Percentiles rank a stretch among this genome's conserved stretches.
phyloP scores from a whole-genome alignment of 2,329 filamentous ascomycete species.

The Trichoderma atroviride region DNA sequence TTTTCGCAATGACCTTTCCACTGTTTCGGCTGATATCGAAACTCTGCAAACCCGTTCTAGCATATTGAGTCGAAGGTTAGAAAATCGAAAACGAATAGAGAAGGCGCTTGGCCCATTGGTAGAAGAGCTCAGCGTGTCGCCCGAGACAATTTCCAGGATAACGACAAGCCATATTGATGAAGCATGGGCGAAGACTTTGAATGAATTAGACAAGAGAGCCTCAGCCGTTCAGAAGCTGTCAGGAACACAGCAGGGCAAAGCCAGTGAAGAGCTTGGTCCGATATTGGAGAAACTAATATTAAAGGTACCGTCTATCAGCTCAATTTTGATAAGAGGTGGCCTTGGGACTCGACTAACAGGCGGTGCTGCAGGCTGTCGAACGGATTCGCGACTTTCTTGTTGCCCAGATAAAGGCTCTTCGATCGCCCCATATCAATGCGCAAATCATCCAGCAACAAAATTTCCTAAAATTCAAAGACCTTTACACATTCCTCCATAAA shows the following conservation, averaged over 20 bases:
- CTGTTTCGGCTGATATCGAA: conserved; percentile 94
- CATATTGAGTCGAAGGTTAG: conserved; percentile 78
- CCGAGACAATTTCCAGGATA: conserved; percentile 80
- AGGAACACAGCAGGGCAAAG: conserved; percentile 67
- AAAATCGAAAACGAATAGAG: conserved; percentile 88
- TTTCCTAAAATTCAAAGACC: conserved; percentile 83
- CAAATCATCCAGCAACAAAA: conserved; percentile 95
- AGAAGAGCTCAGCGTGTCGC: conserved; percentile 88
- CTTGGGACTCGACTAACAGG: conserved; percentile 23
- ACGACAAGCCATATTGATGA: conserved; percentile 89
- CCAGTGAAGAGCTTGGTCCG: conserved; percentile 80
- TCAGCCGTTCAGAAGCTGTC: conserved; percentile 71
- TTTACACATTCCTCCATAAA: conserved; percentile 81
- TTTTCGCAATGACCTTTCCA: conserved; percentile 90
- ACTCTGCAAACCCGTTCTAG: conserved; percentile 85
- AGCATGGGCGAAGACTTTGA: conserved; percentile 78
- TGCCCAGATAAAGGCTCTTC: conserved; percentile 87
- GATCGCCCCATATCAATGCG: conserved; percentile 94
- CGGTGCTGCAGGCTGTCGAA: conserved; percentile 69
- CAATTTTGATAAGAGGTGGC: not conserved
- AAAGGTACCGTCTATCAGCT: conserved; percentile 58
- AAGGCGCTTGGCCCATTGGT: conserved; percentile 84
- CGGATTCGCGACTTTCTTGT: conserved; percentile 94
- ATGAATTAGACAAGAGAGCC: conserved; percentile 80
- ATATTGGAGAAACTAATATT: conserved; percentile 81